A percentile compares a stretch with the other conserved stretches of the same genome.
phyloP scores from a whole-genome alignment of 1,284 basidiomycete species.

The Microbotryum saponariae region DNA sequence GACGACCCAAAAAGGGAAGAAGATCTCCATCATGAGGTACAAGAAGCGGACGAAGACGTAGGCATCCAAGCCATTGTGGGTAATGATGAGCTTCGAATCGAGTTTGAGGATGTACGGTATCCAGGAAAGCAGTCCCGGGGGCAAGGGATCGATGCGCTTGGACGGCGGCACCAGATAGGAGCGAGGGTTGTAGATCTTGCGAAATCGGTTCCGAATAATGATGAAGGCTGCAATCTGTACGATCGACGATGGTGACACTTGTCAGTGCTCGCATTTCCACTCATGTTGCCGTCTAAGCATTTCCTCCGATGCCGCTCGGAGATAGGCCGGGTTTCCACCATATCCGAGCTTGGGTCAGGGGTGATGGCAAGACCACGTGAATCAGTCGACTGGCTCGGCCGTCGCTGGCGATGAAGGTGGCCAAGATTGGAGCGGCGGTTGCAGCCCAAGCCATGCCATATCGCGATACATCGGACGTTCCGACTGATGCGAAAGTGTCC shows the following conservation, averaged over 20 bases:
- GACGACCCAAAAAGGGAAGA: constrained; percentile 67
- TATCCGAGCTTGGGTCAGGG: too few relatives aligned
- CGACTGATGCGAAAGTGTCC: too few relatives aligned
- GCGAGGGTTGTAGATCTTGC: constrained; percentile 43
- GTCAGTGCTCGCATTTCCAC: not conserved
- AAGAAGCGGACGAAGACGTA: constrained; percentile 90
- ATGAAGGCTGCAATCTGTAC: constrained; percentile 40
- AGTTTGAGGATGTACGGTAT: constrained; percentile 40
- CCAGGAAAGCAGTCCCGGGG: constrained; percentile 41
- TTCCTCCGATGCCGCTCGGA: not conserved
- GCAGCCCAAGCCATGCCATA: constrained; percentile 14
- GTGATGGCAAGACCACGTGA: not conserved
- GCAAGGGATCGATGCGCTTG: constrained; percentile 39
- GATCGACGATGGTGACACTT: constrained; percentile 19
- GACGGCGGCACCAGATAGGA: constrained; percentile 37
- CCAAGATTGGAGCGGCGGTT: not conserved
- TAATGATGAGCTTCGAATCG: constrained; percentile 33
- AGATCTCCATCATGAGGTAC: constrained; percentile 64
- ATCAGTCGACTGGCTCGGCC: not conserved
- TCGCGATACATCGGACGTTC: too few relatives aligned
- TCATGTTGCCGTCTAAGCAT: not conserved
- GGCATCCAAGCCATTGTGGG: constrained; percentile 77
- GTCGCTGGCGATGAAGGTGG: not conserved
- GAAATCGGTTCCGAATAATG: constrained; percentile 41
- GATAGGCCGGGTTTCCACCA: not conserved